These are phyloP conservation scores for Theobroma grandiflorum DNA, from an alignment of 441 rosid species.

Conservation along the genomic window DNA sequence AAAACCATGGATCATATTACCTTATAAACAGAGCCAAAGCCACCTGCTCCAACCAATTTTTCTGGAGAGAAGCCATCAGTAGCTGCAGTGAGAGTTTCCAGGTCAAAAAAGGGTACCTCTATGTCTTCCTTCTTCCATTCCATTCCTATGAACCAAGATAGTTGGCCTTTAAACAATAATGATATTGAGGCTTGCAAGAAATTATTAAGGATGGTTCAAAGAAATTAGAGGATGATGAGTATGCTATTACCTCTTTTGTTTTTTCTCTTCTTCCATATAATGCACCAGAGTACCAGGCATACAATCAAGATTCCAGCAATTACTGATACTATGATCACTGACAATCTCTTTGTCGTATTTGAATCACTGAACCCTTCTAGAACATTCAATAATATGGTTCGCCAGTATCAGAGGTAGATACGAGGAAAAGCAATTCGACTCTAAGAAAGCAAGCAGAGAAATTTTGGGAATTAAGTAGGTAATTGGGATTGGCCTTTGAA, in stretches of 20 bases:
- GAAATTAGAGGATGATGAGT: background rate
- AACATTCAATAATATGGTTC: background rate
- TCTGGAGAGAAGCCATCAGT: slow-evolving; percentile 36
- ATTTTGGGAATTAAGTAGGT: no score
- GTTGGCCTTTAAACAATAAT: background rate
- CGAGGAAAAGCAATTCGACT: no score
- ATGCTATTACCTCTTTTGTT: background rate
- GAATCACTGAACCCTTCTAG: background rate
- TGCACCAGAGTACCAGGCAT: background rate
- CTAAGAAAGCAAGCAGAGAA: no score
- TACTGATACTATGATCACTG: background rate
- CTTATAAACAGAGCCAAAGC: slow-evolving; percentile 48
- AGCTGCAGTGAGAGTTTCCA: slow-evolving; percentile 16
- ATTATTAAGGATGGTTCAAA: background rate
- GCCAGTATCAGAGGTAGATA: no score
- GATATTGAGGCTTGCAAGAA: no score
- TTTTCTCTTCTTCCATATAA: slow-evolving; percentile 4
- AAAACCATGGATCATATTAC: slow-evolving; percentile 15
- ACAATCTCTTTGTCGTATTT: background rate
- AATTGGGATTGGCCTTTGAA: no score
- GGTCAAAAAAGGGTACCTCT: slow-evolving; percentile 39
- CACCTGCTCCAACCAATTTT: slow-evolving; percentile 42
- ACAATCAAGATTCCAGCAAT: background rate
- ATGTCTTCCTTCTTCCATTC: slow-evolving; percentile 16
- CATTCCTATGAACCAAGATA: background rate